phyloP scores from a whole-genome alignment of 768 basidiomycete genomes.

The Lactifluus piperatus region DNA sequence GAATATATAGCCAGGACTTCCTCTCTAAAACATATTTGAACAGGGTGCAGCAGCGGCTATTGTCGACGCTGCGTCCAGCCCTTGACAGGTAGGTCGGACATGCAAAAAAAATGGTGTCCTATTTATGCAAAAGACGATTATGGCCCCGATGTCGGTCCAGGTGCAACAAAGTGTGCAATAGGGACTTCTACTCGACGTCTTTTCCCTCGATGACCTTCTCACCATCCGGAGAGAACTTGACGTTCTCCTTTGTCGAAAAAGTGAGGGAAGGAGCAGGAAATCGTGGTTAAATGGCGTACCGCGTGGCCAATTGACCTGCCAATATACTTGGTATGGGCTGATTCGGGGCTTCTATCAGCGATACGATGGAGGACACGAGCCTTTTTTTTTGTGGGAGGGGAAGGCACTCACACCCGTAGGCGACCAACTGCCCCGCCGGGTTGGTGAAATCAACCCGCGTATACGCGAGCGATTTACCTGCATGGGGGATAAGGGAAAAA shows the following conservation, averaged over 20 bases:
- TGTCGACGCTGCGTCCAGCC: neutral
- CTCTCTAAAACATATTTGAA: neutral
- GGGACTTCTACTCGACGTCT: conserved; percentile 33
- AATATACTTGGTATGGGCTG: conserved; percentile 82
- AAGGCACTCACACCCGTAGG: conserved; percentile 60
- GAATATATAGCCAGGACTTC: neutral
- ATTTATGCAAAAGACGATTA: neutral
- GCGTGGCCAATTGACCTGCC: conserved; percentile 50
- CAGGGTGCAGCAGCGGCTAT: neutral
- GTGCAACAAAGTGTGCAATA: conserved; percentile 16
- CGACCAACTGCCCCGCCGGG: conserved; percentile 58
- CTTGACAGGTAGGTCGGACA: neutral
- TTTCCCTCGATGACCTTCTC: conserved; percentile 59
- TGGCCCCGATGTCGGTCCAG: neutral
- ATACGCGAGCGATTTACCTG: conserved; percentile 74
- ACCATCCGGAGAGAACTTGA: conserved; percentile 74
- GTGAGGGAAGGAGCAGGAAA: conserved; percentile 32
- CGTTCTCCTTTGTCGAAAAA: conserved; percentile 44
- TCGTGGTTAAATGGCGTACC: conserved; percentile 24
- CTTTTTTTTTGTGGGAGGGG: neutral
- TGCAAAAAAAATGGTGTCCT: neutral
- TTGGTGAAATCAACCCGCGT: conserved; percentile 72
- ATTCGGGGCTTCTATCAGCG: conserved; percentile 6
- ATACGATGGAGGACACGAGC: neutral
- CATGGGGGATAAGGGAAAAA: neutral